Base-by-base conservation (phyloP, 345 rosid species). In the Iberis pinnata region DNA sequence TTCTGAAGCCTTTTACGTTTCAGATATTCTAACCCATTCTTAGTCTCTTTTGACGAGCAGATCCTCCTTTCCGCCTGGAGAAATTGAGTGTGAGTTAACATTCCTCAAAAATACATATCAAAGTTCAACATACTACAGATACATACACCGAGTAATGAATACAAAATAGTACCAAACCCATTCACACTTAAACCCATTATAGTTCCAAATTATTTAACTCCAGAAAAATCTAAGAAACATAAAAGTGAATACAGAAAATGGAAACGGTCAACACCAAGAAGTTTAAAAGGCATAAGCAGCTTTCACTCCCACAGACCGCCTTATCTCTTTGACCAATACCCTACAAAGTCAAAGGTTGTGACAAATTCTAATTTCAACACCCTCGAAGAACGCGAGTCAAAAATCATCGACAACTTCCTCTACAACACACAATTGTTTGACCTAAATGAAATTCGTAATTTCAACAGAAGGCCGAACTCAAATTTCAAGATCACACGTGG, bases 61-160 rank as follows among this genome's bases (percentile, higher is more conserved):
- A 74, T 80, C 77, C 94, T 77, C 68, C 99, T 88, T 75, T 93
- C 97, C 81, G 83, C 99, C 99, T 93, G 78, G 36, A 52, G 55
- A 57, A 68, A 43, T 13, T 39, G 15, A 36, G 27, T 59, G 62
- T 47, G 24, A 66, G 53, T 5, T 45, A 62, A 38, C 35, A 14
- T 48, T 46, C 25, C 22, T 43, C 26, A 46, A 32, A n/a, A 3
- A 15, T 19, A 37, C 14, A 58, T 19, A 64, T 49, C 47, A 26
- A 43, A 35, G 16, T 33, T 57, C 40, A 49, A 43, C 16, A 46
- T 47, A 49, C 61, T 56, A 49, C 29, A 40, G 9, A 49, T 17
- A 43, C 41, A 59, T 33, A 59, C 7, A 44, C 51, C 0, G 39
- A 31, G 70, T 50, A 43, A 67, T 13, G 19, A 18, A 53, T 25